Evolutionary conservation across 2,329 filamentous ascomycete species (phyloP).

Genomic region (Raffaelea arxii): DNA sequence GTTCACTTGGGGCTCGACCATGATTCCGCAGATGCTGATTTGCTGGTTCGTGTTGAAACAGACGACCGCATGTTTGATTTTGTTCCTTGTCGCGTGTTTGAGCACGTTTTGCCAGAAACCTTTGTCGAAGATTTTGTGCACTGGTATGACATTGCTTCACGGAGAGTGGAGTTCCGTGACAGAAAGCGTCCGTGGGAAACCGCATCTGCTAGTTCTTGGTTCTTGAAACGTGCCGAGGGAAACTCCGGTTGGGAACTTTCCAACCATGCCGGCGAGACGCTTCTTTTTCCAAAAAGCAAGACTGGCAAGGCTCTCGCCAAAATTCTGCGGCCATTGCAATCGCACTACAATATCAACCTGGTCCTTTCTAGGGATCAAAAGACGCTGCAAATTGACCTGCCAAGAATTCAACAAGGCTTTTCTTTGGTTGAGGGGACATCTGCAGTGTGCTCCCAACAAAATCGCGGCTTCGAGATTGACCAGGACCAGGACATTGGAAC

Average conservation of each 20-base stretch:
- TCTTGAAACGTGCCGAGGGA: neutral
- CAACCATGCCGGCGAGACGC: neutral
- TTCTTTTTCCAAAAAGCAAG: conserved; percentile 14
- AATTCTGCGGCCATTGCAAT: conserved; percentile 28
- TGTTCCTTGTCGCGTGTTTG: conserved; percentile 29
- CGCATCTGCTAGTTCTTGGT: neutral
- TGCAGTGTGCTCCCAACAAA: conserved; percentile 35
- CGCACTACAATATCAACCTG: conserved; percentile 23
- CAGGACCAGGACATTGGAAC: conserved; percentile 33
- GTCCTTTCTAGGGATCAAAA: conserved; percentile 11
- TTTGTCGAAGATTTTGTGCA: conserved; percentile 33
- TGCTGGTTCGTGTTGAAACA: conserved; percentile 22
- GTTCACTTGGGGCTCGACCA: conserved; percentile 25
- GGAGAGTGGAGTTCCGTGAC: neutral
- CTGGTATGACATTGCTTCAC: conserved; percentile 29
- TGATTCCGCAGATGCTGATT: conserved; percentile 10
- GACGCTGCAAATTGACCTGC: conserved; percentile 11
- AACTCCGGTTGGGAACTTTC: neutral
- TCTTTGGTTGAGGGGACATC: conserved; percentile 17
- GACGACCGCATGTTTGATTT: conserved; percentile 17
- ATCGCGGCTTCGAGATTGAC: conserved; percentile 39
- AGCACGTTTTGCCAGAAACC: conserved; percentile 18
- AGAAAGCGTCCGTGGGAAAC: neutral
- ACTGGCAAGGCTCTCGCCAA: conserved; percentile 22
- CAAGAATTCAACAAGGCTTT: conserved; percentile 29